Base-by-base conservation (phyloP, 345 rosid species). In the Cochlearia excelsa region DNA sequence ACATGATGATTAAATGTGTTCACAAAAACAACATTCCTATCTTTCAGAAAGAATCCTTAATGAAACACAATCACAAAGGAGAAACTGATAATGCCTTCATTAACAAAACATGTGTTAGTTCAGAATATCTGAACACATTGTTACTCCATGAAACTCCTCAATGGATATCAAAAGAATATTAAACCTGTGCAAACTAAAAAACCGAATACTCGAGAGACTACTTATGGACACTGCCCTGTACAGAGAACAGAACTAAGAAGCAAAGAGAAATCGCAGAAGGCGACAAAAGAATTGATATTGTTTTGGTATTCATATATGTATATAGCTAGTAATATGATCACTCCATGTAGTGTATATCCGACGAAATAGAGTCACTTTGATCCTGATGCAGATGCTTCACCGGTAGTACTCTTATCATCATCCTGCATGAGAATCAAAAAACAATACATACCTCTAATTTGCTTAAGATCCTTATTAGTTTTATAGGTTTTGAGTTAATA, bases 231-330 rank as follows among this genome's bases (percentile, higher is more conserved):
- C 26, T 23, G 30, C 43, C 37, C 30, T 47, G 54, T 7, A 46
- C 54, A 35, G 27, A 59, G 23, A 16, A 61, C 56, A 60, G 46
- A 37, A 16, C 27, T 35, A n/a, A 33, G 37, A 27, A 58, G n/a
- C 27, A 40, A 57, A 57, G 6, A 16, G 30, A 46, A 46, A 42
- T n/a, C 6, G 23, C 23, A 3, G 1, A 26, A 35, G 39, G 5
- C 28, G 47, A 45, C 26, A 33, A 3, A 39, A 3, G 56, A 52
- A 10, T 46, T 26, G 2, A 46, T 28, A 52, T 42, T 52, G 4
- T 33, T 10, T 35, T 46, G 23, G 23, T 16, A 16, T 16, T 39
- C 59, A 30, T 44, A 46, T 47, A 37, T 28, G 37, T 59, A 34
- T 26, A 44, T 6, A 1, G 27, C n/a, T 16, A 44, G 51, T 9